phyloP scores from a whole-genome alignment of 768 basidiomycete species.

The Lactarius hengduanensis region DNA sequence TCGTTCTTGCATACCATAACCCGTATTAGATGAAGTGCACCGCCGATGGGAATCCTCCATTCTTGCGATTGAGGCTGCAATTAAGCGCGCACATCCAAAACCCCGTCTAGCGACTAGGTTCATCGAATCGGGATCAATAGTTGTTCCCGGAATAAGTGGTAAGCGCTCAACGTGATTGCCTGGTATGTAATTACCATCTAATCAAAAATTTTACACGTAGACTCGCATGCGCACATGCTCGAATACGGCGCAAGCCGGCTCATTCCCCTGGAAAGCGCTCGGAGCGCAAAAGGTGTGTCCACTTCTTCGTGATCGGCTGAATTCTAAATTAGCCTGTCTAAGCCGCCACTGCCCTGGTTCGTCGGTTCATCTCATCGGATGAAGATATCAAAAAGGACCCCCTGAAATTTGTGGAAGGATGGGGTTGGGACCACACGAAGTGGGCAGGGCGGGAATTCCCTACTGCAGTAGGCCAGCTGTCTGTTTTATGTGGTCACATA shows the following conservation, averaged over 20 bases:
- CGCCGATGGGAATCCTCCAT: slow-evolving; percentile 39
- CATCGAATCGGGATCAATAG: slow-evolving; percentile 54
- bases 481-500: not conserved
- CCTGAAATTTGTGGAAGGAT: slow-evolving; percentile 66
- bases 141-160: slow-evolving; percentile 76
- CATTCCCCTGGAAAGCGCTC: slow-evolving; percentile 62
- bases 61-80: slow-evolving; percentile 28
- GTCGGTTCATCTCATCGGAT: slow-evolving; percentile 56
- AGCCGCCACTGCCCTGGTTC: slow-evolving; percentile 66
- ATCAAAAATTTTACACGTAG: slow-evolving; percentile 41
- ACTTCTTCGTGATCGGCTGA: slow-evolving; percentile 2
- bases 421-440: slow-evolving; percentile 90
- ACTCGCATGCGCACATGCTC: slow-evolving; percentile 77
- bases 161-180: slow-evolving; percentile 31
- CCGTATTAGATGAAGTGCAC: slow-evolving; percentile 42
- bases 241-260: slow-evolving; percentile 71
- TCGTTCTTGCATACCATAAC: slow-evolving; percentile 9
- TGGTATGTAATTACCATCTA: slow-evolving; percentile 24
- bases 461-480: slow-evolving; percentile 51
- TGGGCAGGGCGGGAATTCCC: slow-evolving; percentile 66
- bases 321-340: slow-evolving; percentile 16
- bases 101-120: slow-evolving; percentile 44
- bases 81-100: slow-evolving; percentile 29
- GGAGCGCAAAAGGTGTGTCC: slow-evolving; percentile 52
- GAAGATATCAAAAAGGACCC: slow-evolving; percentile 57